Conservation (phyloP, 2,329 filamentous ascomycete genomes). For the Diaporthe sp. region DNA sequence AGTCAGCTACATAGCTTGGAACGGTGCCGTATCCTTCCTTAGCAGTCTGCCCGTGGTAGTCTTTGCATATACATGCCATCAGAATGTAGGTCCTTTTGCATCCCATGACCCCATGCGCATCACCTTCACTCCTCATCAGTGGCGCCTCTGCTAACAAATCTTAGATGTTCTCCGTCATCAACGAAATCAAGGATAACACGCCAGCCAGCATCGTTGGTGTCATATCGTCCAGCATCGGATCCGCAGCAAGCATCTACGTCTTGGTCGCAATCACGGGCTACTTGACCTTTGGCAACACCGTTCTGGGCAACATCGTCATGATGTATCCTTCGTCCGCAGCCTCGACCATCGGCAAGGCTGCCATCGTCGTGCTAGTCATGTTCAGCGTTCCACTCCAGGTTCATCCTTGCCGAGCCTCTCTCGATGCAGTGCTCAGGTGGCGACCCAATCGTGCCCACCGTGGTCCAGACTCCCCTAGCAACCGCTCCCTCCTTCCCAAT, state of each 20-base stretch:
- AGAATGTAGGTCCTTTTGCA: constrained; percentile 76
- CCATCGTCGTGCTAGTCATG: constrained; percentile 95
- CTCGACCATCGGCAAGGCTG: constrained; percentile 92
- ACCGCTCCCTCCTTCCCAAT: constrained; percentile 59
- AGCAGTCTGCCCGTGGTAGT: constrained; percentile 95
- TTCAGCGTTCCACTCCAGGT: constrained; percentile 97
- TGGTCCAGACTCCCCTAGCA: constrained; percentile 57
- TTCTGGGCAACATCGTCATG: constrained; percentile 92
- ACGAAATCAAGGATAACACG: constrained; percentile 90
- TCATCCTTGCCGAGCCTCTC: constrained; percentile 94
- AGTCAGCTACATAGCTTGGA: constrained; percentile 82
- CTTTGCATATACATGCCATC: constrained; percentile 99
- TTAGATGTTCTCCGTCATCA: constrained; percentile 98
- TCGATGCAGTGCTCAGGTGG: constrained; percentile 96
- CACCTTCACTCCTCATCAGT: constrained; percentile 5
- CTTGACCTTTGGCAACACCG: constrained; percentile 90
- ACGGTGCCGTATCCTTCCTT: constrained; percentile 81
- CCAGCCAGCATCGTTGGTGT: constrained; percentile 83
- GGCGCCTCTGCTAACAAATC: constrained; percentile 46
- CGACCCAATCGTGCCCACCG: constrained; percentile 69
- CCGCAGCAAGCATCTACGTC: constrained; percentile 88
- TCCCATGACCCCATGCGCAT: background rate
- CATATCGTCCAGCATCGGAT: constrained; percentile 86
- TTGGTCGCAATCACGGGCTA: constrained; percentile 96
- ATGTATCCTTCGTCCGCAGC: constrained; percentile 87